Evolutionary conservation across 805 yeast species (phyloP).

Genomic region (Myxozyma lipomycoides): DNA sequence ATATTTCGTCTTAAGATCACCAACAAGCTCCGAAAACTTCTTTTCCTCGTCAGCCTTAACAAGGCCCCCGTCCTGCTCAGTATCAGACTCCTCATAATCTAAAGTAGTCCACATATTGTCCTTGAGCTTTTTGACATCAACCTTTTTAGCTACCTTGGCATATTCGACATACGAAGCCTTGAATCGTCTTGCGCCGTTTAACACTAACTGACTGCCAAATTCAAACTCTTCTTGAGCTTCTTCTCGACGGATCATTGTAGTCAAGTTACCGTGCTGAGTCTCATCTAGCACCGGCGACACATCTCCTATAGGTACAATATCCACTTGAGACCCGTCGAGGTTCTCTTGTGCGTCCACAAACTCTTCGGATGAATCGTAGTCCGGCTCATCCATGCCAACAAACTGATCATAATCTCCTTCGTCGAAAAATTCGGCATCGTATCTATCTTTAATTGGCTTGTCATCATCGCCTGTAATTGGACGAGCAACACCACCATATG

Average conservation of each 20-base stretch:
- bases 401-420: constrained; percentile 41
- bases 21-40: constrained; percentile 48
- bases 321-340: constrained; percentile 2
- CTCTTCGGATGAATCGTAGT: constrained; percentile 2
- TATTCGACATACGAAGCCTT: constrained; percentile 45
- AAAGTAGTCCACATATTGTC: constrained; percentile 66
- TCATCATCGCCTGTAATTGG: constrained; percentile 39
- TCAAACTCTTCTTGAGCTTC: constrained; percentile 21
- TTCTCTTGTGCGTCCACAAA: constrained; percentile 19
- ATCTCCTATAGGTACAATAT: background rate
- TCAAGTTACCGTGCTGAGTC: constrained; percentile 7
- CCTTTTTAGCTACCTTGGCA: constrained; percentile 71
- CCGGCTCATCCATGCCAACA: constrained; percentile 32
- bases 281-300: background rate
- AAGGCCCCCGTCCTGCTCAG: constrained; percentile 32
- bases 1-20: constrained; percentile 51
- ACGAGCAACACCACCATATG: constrained; percentile 69
- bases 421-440: constrained; percentile 36
- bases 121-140: constrained; percentile 69
- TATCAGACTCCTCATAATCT: constrained; percentile 27
- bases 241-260: constrained; percentile 10
- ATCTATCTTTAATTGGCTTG: constrained; percentile 7
- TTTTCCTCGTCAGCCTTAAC: constrained; percentile 12
- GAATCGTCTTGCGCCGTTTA: constrained; percentile 17
- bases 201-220: constrained; percentile 26